Evolutionary conservation across 202 grass and related monocot species (phyloP).

Genomic region (Panicum hallii): DNA sequence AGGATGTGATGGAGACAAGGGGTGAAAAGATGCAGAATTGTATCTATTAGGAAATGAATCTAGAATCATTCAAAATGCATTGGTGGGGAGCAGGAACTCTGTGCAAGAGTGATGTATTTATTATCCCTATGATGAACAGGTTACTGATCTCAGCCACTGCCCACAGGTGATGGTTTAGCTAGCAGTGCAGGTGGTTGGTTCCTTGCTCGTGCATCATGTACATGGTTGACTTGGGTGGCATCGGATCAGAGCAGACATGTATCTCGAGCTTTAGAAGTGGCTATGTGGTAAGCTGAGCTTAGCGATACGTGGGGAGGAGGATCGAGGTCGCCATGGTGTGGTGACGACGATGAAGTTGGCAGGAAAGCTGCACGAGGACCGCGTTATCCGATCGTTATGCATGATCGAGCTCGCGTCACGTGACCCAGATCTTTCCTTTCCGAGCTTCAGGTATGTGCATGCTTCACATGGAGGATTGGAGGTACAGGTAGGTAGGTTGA

Average conservation of each 20-base stretch:
- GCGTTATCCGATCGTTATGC: background rate
- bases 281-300: background rate
- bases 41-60: slow-evolving; percentile 35
- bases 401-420: too few species aligned
- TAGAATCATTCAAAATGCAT: background rate
- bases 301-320: background rate
- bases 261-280: slow-evolving; percentile 1
- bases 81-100: slow-evolving; percentile 6
- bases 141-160: background rate
- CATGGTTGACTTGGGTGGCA: slow-evolving; percentile 9
- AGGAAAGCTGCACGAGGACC: slow-evolving; percentile 19
- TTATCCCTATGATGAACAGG: background rate
- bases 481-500: too few species aligned
- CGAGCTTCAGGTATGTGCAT: too few species aligned
- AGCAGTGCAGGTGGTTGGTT: too few species aligned
- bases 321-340: background rate
- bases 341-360: background rate
- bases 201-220: too few species aligned
- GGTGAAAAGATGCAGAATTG: background rate
- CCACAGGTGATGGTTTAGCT: background rate
- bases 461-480: too few species aligned
- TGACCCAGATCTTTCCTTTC: background rate
- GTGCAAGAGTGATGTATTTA: background rate
- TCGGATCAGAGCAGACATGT: slow-evolving; percentile 21
- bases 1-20: background rate